Base-by-base conservation (phyloP, 2,329 filamentous ascomycete species). In the Xylariaceae sp. region DNA sequence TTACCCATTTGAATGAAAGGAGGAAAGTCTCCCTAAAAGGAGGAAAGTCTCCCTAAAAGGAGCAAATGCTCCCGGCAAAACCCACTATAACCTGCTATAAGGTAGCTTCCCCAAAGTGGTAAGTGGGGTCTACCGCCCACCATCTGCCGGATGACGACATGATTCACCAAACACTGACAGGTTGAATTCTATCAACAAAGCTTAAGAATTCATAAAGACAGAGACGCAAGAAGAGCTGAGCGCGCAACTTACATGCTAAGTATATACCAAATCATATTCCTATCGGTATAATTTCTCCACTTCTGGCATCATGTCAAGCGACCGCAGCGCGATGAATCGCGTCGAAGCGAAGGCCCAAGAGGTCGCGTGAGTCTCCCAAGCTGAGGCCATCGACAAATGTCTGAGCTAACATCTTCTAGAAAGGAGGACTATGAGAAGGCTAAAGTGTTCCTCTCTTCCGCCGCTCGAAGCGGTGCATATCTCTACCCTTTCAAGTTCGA, bases 401-500 rank as follows among this genome's bases (percentile, higher is more conserved):
- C 34, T n/a, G 8, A 16, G 33, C 47, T 59, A 49, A 55, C 25
- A 34, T 22, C n/a, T 38, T 35, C 3, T 52, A 82, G 79, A 35
- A 72, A 80, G 52, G 83, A 91, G 54, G 91, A 96, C 61, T 83
- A 83, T 45, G 74, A 79, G 49, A 81, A 83, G 52, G 78, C 86
- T 44, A 80, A 73, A 55, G 67, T 67, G 14, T 72, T 90, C 29
- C 75, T 88, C 34, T 68, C 75, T 33, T 81, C 88, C 59, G 87
- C 88, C 23, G 79, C 83, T 41, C 80, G 75, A 57, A 95, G 89
- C 53, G 80, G 82, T 40, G 81, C 90, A 20, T 95, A 93, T 63
- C 67, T 94, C 52, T 96, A 95, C 67, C 92, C 92, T 21, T 75
- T 96, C 67, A 90, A 78, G 72, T 77, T 62, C 23, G 49, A 42